A percentile compares a stretch with the other conserved stretches of the same genome.
These are phyloP conservation scores for Juglanconis oblonga DNA, from an alignment of 2,329 filamentous ascomycete genomes.

Conservation along the genomic window DNA sequence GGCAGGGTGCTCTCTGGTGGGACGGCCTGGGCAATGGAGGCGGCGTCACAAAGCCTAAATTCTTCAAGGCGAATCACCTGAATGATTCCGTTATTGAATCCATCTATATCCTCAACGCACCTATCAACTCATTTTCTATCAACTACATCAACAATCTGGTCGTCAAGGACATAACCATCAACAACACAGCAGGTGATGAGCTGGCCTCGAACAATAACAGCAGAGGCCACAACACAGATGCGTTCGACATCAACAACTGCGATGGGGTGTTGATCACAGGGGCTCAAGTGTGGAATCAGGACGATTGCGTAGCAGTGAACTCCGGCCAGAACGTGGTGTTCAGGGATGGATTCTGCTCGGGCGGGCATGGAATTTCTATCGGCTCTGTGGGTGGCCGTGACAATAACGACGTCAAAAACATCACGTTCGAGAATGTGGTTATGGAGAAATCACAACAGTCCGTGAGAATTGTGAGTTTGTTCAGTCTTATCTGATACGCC, in stretches of 20 bases:
- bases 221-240: slow-evolving; percentile 53
- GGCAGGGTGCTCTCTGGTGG: not conserved
- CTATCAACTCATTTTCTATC: slow-evolving; percentile 50
- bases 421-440: slow-evolving; percentile 29
- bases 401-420: too few relatives aligned
- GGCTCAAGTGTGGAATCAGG: slow-evolving; percentile 54
- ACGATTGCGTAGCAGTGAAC: slow-evolving; percentile 59
- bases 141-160: slow-evolving; percentile 41
- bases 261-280: slow-evolving; percentile 47
- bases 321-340: slow-evolving; percentile 44
- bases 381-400: slow-evolving; percentile 47
- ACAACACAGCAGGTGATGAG: slow-evolving; percentile 49
- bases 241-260: slow-evolving; percentile 47
- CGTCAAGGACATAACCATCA: slow-evolving; percentile 50
- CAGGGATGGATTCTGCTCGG: slow-evolving; percentile 41
- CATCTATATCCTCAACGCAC: slow-evolving; percentile 52
- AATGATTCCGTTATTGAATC: slow-evolving; percentile 46
- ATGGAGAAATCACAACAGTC: slow-evolving; percentile 43
- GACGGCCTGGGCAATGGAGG: slow-evolving; percentile 46
- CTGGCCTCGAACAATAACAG: slow-evolving; percentile 32
- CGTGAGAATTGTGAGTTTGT: not conserved
- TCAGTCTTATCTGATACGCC: not conserved
- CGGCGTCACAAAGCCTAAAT: slow-evolving; percentile 62
- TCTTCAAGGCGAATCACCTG: slow-evolving; percentile 55
- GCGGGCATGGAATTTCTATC: slow-evolving; percentile 58